phyloP scores from a whole-genome alignment of 2,329 filamentous ascomycete genomes.

The Beauveria medogensis region DNA sequence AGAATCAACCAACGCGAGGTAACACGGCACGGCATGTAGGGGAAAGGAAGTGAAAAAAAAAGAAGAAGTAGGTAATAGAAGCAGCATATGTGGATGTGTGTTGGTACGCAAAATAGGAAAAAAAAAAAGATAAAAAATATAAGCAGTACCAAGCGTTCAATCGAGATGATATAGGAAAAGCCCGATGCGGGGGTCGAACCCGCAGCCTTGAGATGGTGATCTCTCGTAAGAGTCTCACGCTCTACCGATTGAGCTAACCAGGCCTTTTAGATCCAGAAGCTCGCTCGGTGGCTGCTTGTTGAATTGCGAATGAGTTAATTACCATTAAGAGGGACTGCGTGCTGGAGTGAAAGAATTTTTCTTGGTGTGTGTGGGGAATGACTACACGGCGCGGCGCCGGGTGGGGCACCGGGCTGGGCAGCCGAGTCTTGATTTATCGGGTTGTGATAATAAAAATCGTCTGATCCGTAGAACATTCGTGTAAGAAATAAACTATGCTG shows the following conservation, averaged over 20 bases:
- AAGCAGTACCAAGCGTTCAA: background rate
- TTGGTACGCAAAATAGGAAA: background rate
- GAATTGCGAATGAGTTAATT: rapidly evolving
- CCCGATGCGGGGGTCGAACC: conserved; percentile 41
- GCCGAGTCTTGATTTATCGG: too few relatives aligned
- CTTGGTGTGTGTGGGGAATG: too few relatives aligned
- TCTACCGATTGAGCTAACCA: conserved; percentile 65
- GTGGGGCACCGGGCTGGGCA: too few relatives aligned
- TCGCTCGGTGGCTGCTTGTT: too few relatives aligned
- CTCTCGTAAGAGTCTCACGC: conserved; percentile 55
- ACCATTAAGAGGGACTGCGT: too few relatives aligned
- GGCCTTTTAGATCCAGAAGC: conserved; percentile 22
- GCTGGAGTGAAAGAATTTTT: too few relatives aligned
- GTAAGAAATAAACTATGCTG: too few relatives aligned
- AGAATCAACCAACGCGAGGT: too few relatives aligned
- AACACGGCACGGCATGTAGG: background rate
- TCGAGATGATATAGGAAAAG: background rate
- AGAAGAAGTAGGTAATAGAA: background rate
- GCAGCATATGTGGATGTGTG: background rate
- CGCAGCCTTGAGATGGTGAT: conserved; percentile 43
- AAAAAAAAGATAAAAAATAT: background rate
- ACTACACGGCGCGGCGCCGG: too few relatives aligned
- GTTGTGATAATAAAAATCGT: too few relatives aligned
- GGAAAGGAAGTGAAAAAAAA: background rate
- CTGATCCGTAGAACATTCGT: too few relatives aligned